Base-by-base conservation (phyloP, 2,329 filamentous ascomycete genomes). In the Colletotrichum zoysiae region DNA sequence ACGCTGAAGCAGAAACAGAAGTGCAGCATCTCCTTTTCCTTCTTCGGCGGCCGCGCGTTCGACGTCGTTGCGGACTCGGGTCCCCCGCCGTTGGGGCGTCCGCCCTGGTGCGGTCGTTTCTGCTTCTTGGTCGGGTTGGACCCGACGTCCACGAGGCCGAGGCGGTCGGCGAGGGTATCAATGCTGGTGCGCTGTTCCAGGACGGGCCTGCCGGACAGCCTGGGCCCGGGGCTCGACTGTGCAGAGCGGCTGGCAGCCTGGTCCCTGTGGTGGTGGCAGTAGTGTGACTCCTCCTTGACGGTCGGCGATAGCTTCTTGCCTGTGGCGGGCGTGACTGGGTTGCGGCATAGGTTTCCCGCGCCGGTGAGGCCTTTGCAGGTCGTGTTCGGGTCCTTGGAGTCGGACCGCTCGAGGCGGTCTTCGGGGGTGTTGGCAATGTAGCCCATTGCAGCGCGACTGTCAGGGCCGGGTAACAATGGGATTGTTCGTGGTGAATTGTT, bases 181-280 rank as follows among this genome's bases (percentile, higher is more conserved):
- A 98, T 87, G 77, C 95, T 98, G 44, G 90, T 92, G 63, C 93
- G 86, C 69, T 89, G 86, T 76, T 91, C 87, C 65, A 91, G 81
- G 5, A 91, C 88, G 8, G 89, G 86, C 5, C 87, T 84, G 23
- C 84, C 79, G 53, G 79, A 80, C 70, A 78, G 77, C 53, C 80
- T 80, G 5, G 83, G 84, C 1, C 84, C 84, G 2, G 85, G 83
- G 73, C 82, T 86, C 23, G 85, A 85, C 56, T 79, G 80, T 2
- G 85, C 79, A 11, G 86, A 85, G 69, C 80, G 77, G 75, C 79
- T 78, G 68, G 93, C 94, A 67, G 94, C 94, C 81, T 99, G 96
- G 69, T 96, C 94, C 79, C 93, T 95, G 84, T 99, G 96, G 80
- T 98, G 95, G 92, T 93, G 97, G 85, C 95, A 98, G 83, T 95